Evolutionary conservation across 2,329 filamentous ascomycete species (phyloP).

Genomic region (Colletotrichum shisoi): DNA sequence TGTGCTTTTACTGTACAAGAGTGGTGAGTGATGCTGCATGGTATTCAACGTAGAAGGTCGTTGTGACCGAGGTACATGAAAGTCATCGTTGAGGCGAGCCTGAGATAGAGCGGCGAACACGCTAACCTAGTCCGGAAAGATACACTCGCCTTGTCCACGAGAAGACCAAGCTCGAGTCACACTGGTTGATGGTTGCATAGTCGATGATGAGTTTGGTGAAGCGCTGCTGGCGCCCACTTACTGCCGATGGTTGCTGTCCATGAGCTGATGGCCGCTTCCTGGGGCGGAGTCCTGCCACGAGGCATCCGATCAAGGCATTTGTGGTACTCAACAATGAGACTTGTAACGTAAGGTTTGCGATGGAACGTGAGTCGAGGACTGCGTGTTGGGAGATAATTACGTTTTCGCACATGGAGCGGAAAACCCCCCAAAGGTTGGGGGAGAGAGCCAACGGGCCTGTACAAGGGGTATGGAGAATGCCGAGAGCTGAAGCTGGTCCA

Average conservation of each 20-base stretch:
- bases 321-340: background rate
- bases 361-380: background rate
- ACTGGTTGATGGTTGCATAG: background rate
- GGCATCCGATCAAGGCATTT: conserved; percentile 5
- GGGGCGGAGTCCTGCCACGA: conserved; percentile 3
- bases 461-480: conserved; percentile 2
- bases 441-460: background rate
- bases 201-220: conserved; percentile 9
- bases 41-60: too few relatives aligned
- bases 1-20: too few relatives aligned
- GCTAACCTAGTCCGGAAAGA: too few relatives aligned
- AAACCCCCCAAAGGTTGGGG: conserved; percentile 19
- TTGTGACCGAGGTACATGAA: too few relatives aligned
- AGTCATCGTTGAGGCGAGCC: too few relatives aligned
- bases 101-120: too few relatives aligned
- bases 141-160: too few relatives aligned
- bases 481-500: conserved; percentile 20
- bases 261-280: conserved; percentile 13
- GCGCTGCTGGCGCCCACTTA: conserved; percentile 34
- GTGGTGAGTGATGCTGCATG: too few relatives aligned
- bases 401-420: conserved; percentile 12
- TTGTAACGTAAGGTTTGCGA: conserved; percentile 3
- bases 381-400: conserved; percentile 14
- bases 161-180: background rate
- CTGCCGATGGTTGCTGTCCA: conserved; percentile 32